Evolutionary conservation across 495 filamentous ascomycete species (phyloP), one percentile per base, ranked within the genome.

Genomic region (Apiosordaria backusii): DNA sequence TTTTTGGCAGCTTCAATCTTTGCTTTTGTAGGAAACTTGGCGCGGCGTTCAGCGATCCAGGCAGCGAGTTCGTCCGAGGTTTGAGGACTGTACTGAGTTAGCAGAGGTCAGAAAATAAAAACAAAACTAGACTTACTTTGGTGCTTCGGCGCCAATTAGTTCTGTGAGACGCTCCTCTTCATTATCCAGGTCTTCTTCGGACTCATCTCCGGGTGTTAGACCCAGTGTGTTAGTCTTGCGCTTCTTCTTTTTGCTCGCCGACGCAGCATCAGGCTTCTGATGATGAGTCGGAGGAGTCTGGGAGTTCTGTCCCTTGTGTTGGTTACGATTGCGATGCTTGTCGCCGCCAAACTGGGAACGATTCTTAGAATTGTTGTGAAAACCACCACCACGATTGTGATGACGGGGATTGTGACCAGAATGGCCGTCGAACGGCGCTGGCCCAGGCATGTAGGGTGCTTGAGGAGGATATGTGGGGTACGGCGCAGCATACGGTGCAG

Each of bases 1-100:
- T 85, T 82, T 62, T 78, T 81, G 61, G 77, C 79, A 62, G 77
- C 79, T 35, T 81, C 80, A 65, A 84, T 77, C 55, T 88, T 85
- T 62, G 85, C 85, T 74, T 86, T 83, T 0, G 92, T 96, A 3
- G 93, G 93, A 73, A 83, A 97, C 19, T 86, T 86, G 69, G 88
- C 89, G 71, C 84, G 88, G 23, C 93, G 87, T 74, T 95, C 92
- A 52, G 85, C 87, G 63, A 96, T 87, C 90, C 91, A 97, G 21
- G 87, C 85, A 15, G 85, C 83, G 63, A 96, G 83, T 64, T 96
- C 92, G n/a, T 64, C 45, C 21, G 64, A 60, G n/a, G 63, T 60
- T 21, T 85, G 74, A 23, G 76, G 85, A 74, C 79, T 89, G 77
- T 53, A 80, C 4, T 6, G 22, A 13, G 50, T 52, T 64, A 50